These are phyloP conservation scores for Medakamo hakoo DNA, from an alignment of 139 green algal genomes.

Conservation along the genomic window DNA sequence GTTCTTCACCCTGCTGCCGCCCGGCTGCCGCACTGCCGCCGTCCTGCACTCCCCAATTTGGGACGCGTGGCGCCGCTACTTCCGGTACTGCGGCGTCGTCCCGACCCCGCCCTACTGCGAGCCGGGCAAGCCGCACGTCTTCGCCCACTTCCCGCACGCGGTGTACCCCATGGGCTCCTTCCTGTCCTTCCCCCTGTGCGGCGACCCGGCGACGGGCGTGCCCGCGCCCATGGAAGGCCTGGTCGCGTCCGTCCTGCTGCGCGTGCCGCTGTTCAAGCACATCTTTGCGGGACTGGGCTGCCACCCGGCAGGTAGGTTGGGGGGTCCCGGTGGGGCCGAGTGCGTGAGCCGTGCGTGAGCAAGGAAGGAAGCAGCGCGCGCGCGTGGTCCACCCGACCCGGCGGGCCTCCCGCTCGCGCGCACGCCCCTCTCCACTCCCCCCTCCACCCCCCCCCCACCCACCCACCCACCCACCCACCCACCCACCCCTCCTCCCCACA, in stretches of 20 bases:
- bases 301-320: no score
- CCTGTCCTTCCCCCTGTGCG: slow-evolving; percentile 3
- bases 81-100: background rate
- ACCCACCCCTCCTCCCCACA: no score
- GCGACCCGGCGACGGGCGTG: background rate
- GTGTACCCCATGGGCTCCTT: slow-evolving; percentile 1
- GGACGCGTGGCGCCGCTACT: background rate
- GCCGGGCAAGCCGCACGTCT: background rate
- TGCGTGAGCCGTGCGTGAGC: no score
- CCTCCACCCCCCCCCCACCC: no score
- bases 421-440: no score
- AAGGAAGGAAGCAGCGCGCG: no score
- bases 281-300: background rate
- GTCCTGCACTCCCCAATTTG: background rate
- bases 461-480: no score
- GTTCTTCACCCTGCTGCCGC: background rate
- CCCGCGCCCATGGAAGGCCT: slow-evolving; percentile 3
- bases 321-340: no score
- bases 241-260: slow-evolving; percentile 3
- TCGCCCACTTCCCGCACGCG: background rate
- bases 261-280: slow-evolving; percentile 2
- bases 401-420: no score
- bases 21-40: background rate
- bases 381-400: no score
- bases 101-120: background rate